phyloP scores from a whole-genome alignment of 768 basidiomycete genomes.

The Suillus sp. region DNA sequence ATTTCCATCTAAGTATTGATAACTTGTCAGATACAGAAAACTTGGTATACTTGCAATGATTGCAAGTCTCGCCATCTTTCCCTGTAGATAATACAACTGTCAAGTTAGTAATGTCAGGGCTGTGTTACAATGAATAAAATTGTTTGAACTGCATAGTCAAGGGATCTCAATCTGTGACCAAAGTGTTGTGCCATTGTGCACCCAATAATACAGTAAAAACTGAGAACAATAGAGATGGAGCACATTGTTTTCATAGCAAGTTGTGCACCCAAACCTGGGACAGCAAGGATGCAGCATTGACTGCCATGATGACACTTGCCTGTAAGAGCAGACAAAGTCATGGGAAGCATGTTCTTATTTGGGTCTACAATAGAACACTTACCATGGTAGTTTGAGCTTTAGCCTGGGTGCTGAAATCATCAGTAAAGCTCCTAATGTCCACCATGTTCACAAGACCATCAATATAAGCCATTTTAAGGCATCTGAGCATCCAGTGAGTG shows the following conservation, averaged over 20 bases:
- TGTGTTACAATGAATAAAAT: background rate
- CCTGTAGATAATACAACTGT: background rate
- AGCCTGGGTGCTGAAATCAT: background rate
- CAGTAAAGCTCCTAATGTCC: background rate
- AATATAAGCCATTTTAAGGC: background rate
- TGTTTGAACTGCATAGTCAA: background rate
- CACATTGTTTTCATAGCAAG: background rate
- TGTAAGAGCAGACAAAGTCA: background rate
- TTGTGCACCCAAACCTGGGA: background rate
- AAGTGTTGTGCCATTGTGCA: background rate
- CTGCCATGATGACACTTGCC: constrained; percentile 6
- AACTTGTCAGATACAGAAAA: background rate
- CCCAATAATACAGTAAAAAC: background rate
- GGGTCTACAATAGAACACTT: background rate
- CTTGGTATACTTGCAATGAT: background rate
- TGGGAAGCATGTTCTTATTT: background rate
- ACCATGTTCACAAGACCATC: background rate
- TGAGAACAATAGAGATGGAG: background rate
- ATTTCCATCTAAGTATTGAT: background rate
- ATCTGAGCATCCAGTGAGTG: background rate
- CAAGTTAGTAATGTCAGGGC: background rate
- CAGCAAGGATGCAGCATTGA: background rate
- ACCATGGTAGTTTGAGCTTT: background rate
- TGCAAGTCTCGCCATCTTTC: background rate
- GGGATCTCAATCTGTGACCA: background rate